A percentile compares a stretch with the other conserved stretches of the same genome.
Conservation (phyloP, 306 rosid species). For the Pyrus pyrifolia region DNA sequence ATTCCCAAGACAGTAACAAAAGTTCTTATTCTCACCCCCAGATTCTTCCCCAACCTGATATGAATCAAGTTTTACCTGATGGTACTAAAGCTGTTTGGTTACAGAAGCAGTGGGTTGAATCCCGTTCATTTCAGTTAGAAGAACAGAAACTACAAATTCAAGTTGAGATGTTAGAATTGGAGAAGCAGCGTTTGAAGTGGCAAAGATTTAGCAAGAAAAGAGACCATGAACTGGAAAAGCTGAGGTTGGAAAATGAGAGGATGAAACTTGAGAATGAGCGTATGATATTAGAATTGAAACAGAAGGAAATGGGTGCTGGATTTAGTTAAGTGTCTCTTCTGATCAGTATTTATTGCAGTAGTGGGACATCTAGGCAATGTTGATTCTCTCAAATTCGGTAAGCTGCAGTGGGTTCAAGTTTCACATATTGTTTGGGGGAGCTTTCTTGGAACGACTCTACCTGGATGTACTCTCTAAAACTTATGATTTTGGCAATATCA, state of each 20-base stretch:
- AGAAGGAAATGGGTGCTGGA: conserved; percentile 46
- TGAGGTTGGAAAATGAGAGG: conserved; percentile 74
- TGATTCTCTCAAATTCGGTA: conserved; percentile 4
- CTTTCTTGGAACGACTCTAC: conserved; percentile 20
- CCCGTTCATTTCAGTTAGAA: conserved; percentile 62
- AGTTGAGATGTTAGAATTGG: conserved; percentile 67
- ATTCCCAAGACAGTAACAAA: conserved; percentile 41
- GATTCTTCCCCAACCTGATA: conserved; percentile 31
- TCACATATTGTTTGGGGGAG: conserved; percentile 21
- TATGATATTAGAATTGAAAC: conserved; percentile 57
- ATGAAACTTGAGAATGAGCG: conserved; percentile 87
- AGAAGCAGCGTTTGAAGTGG: conserved; percentile 78
- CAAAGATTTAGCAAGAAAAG: conserved; percentile 68
- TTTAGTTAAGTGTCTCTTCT: conserved; percentile 33
- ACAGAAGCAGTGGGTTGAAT: conserved; percentile 71
- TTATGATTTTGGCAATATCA: conserved; percentile 22
- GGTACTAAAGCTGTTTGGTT: conserved; percentile 45
- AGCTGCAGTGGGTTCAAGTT: conserved; percentile 21
- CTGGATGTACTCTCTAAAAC: conserved; percentile 7
- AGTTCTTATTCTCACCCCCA: conserved; percentile 33
- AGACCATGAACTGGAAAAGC: conserved; percentile 74
- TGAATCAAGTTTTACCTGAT: conserved; percentile 45
- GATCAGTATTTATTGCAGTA: conserved; percentile 1
- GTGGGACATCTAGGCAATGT: neutral
- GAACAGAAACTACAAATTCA: conserved; percentile 79